Evolutionary conservation across 441 rosid species (phyloP), one percentile per base, ranked within the genome.

Genomic region (Adansonia grandidieri): DNA sequence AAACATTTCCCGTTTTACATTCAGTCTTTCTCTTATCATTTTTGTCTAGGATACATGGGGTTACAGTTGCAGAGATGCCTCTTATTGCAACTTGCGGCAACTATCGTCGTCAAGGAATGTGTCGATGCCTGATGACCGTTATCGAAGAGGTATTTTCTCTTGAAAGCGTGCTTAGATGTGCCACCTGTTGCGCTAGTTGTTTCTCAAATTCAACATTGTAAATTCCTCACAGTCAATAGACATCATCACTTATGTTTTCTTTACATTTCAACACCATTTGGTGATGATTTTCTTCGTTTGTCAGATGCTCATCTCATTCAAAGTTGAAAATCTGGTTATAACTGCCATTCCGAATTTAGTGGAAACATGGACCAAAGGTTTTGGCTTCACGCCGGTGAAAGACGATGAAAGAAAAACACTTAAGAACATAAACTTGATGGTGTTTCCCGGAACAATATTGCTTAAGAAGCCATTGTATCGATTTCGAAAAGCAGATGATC

Each of bases 31-130:
- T 61, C 45, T 61, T 45, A 32, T 32, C 11, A 15, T n/a, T 74
- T 62, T 60, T 70, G 15, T 61, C 77, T 62, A 96, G 99, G 89
- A 86, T 94, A 76, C 97, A 94, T 86, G 99, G 98, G 75, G 84
- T 80, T 71, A 77, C 86, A 58, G 88, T 96, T 78, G 99, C 99
- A 32, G 99, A 94, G 91, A 91, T 96, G 98, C 99, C 98, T 74
- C 91, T 96, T 45, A 90, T 93, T 85, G 99, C 99, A 83, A 96
- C 99, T 68, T 94, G 98, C 82, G 91, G 93, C 83, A 91, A 89
- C 74, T 91, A 86, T 79, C 93, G 98, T 51, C 95, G 97, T 53
- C 97, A 87, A 81, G 99, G 99, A 79, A 92, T 96, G 98, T 94
- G 99, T 81, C 91, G 94, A 77, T 87, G 85, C 81, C 94, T 96